phyloP scores from a whole-genome alignment of 1,284 basidiomycete species.

The Mycosarcoma maydis region DNA sequence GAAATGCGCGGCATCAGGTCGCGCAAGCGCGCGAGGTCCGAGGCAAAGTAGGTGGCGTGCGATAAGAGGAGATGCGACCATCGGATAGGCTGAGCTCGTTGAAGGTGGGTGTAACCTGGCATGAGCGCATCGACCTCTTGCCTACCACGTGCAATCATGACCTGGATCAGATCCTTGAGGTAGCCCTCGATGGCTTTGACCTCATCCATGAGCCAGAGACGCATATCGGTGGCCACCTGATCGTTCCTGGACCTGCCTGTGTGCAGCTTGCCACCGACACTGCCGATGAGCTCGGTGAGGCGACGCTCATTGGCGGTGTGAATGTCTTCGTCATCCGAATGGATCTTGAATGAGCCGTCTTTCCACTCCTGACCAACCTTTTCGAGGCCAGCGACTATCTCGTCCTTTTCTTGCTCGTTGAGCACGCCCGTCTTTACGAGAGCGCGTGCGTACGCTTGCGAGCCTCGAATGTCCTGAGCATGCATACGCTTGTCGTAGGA shows the following conservation, averaged over 20 bases:
- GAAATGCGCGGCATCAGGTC: conserved; percentile 80
- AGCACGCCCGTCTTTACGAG: conserved; percentile 82
- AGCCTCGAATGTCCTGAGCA: conserved; percentile 88
- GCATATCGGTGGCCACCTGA: conserved; percentile 97
- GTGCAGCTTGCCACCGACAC: conserved; percentile 71
- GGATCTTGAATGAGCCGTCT: conserved; percentile 56
- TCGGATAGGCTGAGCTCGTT: conserved; percentile 90
- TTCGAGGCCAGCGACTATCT: conserved; percentile 82
- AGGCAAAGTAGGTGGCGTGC: conserved; percentile 89
- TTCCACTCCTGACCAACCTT: conserved; percentile 86
- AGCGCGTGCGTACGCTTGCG: conserved; percentile 92
- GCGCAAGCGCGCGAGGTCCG: conserved; percentile 85
- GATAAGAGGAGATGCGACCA: conserved; percentile 97
- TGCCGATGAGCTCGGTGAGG: conserved; percentile 88
- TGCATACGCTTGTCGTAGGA: conserved; percentile 95
- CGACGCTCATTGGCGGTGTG: conserved; percentile 99
- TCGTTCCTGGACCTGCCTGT: conserved; percentile 96
- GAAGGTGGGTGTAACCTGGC: conserved; percentile 91
- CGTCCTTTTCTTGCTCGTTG: conserved; percentile 74
- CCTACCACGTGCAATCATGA: conserved; percentile 89
- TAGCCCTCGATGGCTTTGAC: conserved; percentile 77
- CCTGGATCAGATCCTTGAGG: conserved; percentile 81
- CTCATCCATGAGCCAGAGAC: conserved; percentile 90
- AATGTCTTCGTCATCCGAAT: conserved; percentile 92
- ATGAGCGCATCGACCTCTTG: conserved; percentile 89